Percentiles rank a stretch among this genome's conserved stretches.
These are phyloP conservation scores for Coelastrella sp. DNA, from an alignment of 139 green algal species.

Conservation along the genomic window DNA sequence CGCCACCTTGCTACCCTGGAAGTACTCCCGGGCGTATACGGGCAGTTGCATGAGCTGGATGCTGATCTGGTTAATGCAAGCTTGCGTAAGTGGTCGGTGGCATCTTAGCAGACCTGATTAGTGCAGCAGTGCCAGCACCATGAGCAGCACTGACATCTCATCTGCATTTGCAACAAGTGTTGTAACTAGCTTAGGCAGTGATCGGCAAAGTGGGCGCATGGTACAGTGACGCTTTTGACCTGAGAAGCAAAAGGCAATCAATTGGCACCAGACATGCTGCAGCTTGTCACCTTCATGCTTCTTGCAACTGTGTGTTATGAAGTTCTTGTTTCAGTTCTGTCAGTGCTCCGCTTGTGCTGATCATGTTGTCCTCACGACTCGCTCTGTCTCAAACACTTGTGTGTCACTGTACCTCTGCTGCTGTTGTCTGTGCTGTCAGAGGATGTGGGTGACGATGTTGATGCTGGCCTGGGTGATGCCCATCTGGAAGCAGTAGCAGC, in stretches of 20 bases:
- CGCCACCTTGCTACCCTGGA: constrained; percentile 1
- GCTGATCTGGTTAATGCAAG: neutral
- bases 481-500: constrained; percentile 29
- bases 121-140: no score
- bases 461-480: neutral
- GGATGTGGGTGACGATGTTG: neutral
- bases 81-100: neutral
- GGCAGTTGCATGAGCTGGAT: neutral
- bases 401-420: constrained; percentile 15
- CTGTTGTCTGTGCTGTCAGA: constrained; percentile 21
- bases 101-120: neutral
- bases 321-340: no score
- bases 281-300: no score
- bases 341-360: neutral
- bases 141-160: neutral
- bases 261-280: no score
- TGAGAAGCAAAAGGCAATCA: no score
- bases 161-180: neutral
- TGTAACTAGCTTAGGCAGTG: no score
- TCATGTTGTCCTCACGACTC: neutral
- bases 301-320: no score
- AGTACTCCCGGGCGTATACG: constrained; percentile 20
- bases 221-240: no score
- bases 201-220: no score
- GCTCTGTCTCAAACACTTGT: no score